Conservation (phyloP, 2,329 filamentous ascomycete genomes). For the Phialocephala sp. region DNA sequence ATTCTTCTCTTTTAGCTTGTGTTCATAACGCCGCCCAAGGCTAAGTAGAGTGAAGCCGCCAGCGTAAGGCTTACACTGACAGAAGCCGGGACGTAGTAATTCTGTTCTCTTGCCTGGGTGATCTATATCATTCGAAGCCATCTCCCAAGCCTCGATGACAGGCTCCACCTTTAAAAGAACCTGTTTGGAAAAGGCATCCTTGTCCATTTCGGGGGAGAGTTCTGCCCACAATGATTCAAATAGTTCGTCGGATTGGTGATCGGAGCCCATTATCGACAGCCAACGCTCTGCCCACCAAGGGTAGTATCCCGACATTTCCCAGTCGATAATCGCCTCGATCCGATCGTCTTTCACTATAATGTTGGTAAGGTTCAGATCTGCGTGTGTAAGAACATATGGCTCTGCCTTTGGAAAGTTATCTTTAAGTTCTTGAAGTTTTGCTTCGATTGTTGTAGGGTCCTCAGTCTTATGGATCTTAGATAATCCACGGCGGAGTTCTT, state of each 20-base stretch:
- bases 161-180: neutral
- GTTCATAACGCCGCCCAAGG: constrained; percentile 15
- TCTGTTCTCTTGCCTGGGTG: neutral
- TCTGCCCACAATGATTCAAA: constrained; percentile 16
- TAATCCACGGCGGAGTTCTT: constrained; percentile 25
- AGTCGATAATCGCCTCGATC: constrained; percentile 48
- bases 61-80: constrained; percentile 21
- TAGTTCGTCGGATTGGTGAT: constrained; percentile 10
- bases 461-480: constrained; percentile 20
- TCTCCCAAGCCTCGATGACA: constrained; percentile 12
- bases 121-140: neutral
- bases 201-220: constrained; percentile 13
- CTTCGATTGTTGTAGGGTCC: constrained; percentile 24
- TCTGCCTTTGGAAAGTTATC: constrained; percentile 25
- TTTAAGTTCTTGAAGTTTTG: constrained; percentile 23
- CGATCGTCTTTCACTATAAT: constrained; percentile 47
- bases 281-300: constrained; percentile 48
- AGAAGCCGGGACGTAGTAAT: constrained; percentile 25
- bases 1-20: constrained; percentile 6
- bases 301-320: constrained; percentile 47
- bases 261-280: neutral
- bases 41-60: neutral
- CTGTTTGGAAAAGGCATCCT: constrained; percentile 9
- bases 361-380: constrained; percentile 46
- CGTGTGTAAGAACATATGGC: constrained; percentile 48